Base-by-base conservation (phyloP, 495 filamentous ascomycete genomes). In the Massariosphaeria phaeospora region DNA sequence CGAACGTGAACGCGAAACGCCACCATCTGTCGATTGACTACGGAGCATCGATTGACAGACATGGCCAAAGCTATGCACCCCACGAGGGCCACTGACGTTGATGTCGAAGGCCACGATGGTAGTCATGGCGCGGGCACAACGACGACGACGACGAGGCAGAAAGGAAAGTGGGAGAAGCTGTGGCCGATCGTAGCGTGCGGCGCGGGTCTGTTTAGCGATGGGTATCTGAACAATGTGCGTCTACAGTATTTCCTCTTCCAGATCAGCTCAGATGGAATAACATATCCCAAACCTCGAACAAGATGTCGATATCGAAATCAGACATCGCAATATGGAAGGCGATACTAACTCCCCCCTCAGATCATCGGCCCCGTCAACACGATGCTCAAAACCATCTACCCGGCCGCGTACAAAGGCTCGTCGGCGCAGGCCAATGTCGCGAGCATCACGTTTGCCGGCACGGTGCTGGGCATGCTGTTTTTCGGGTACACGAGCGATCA, bases 141-240 rank as follows among this genome's bases (percentile, higher is more conserved):
- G n/a, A n/a, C n/a, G n/a, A n/a, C n/a, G n/a, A n/a, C n/a, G n/a
- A n/a, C 23, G 43, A 63, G 54, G 1, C 49, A 58, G 18, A 63
- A 63, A 35, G 42, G 48, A 1, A 30, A 49, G 15, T 83, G 80
- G 80, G 77, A 84, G 54, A 74, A 79, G 45, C 73, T 76, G 41
- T 83, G 80, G 79, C 81, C 81, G 12, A 79, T 78, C 0, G 81
- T 93, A 44, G 89, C 89, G 41, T 95, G 89, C 61, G 90, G 90
- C 53, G 86, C 90, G 35, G 90, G 90, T 57, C 74, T 95, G 2
- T 95, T 94, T 68, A 89, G 86, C 15, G 90, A 96, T 67, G 90
- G 90, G 11, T 95, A 95, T 67, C 77, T 95, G 65, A 91, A 94
- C 73, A 85, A 83, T 50, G 86, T 83, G 67, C 7, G 57, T 23